These are phyloP conservation scores for Populus deltoides DNA, from an alignment of 345 rosid genomes.

Conservation along the genomic window DNA sequence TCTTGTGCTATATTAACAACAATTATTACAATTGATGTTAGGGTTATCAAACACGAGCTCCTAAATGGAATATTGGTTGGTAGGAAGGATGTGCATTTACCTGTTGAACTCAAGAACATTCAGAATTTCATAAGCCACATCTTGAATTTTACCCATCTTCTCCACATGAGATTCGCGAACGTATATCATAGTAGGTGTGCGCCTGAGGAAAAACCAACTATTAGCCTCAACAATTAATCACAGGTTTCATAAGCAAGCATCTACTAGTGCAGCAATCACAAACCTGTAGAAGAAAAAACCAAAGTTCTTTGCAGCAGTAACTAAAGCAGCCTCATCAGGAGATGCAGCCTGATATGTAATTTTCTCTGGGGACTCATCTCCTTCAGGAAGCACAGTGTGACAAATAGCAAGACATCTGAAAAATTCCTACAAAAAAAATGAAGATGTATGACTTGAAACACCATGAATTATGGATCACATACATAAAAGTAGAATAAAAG, in stretches of 20 bases:
- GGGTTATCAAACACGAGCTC: slow-evolving; percentile 10
- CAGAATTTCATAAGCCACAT: slow-evolving; percentile 83
- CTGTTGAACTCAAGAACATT: slow-evolving; percentile 99
- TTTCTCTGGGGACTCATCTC: slow-evolving; percentile 91
- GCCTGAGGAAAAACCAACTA: slow-evolving; percentile 49
- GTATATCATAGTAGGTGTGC: slow-evolving; percentile 87
- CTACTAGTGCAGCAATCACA: neutral
- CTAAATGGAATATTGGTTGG: slow-evolving; percentile 1
- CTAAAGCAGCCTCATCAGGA: slow-evolving; percentile 98
- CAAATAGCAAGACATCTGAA: slow-evolving; percentile 99
- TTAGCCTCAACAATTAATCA: slow-evolving; percentile 13
- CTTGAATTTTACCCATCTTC: slow-evolving; percentile 86
- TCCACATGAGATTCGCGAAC: slow-evolving; percentile 98
- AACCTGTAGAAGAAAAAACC: slow-evolving; percentile 98
- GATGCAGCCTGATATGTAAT: slow-evolving; percentile 98
- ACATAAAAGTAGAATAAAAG: neutral
- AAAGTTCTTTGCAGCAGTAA: slow-evolving; percentile 93
- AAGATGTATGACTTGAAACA: slow-evolving; percentile 12
- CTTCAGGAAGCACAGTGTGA: slow-evolving; percentile 99
- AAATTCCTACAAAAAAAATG: slow-evolving; percentile 62
- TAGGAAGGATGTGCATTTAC: slow-evolving; percentile 33
- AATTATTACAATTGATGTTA: slow-evolving; percentile 11
- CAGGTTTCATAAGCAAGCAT: neutral
- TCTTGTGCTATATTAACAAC: slow-evolving; percentile 68
- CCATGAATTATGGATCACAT: neutral